These are phyloP conservation scores for Cinchona pubescens DNA, from an alignment of 257 asterid genomes.

Conservation along the genomic window DNA sequence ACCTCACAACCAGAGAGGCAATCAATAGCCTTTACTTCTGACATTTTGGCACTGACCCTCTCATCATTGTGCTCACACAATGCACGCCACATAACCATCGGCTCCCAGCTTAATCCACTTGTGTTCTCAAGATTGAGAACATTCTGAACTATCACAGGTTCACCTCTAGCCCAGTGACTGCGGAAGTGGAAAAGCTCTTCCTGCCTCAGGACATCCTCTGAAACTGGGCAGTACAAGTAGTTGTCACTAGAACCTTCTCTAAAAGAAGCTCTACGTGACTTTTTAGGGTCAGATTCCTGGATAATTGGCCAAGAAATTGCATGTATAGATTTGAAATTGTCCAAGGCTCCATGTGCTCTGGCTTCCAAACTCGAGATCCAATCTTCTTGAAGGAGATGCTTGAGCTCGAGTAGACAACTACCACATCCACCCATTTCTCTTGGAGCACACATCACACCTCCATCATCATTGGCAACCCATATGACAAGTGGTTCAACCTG, in stretches of 20 bases:
- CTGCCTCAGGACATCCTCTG: slow-evolving; percentile 42
- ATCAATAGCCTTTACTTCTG: slow-evolving; percentile 78
- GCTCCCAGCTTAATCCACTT: slow-evolving; percentile 92
- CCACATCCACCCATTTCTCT: slow-evolving; percentile 83
- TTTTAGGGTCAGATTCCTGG: slow-evolving; percentile 26
- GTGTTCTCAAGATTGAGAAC: slow-evolving; percentile 72
- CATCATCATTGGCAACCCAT: slow-evolving; percentile 40
- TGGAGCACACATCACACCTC: slow-evolving; percentile 60
- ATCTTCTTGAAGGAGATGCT: slow-evolving; percentile 61
- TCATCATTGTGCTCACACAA: slow-evolving; percentile 52
- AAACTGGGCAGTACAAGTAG: slow-evolving; percentile 57
- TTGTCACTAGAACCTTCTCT: slow-evolving; percentile 50
- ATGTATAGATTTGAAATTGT: slow-evolving; percentile 17
- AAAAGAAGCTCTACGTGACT: slow-evolving; percentile 40
- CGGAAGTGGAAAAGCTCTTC: slow-evolving; percentile 59
- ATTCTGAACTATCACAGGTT: slow-evolving; percentile 73
- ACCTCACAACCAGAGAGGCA: slow-evolving; percentile 94
- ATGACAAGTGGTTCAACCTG: slow-evolving; percentile 28
- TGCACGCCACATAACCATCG: slow-evolving; percentile 96
- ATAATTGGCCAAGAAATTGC: slow-evolving; percentile 22
- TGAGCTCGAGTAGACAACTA: slow-evolving; percentile 60
- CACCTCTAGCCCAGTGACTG: slow-evolving; percentile 83
- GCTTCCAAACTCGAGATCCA: slow-evolving; percentile 58
- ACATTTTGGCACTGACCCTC: slow-evolving; percentile 40
- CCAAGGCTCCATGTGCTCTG: slow-evolving; percentile 41